Evolutionary conservation across 192 early-diverging fungal genomes (phyloP).

Genomic region (Thamnidium elegans): DNA sequence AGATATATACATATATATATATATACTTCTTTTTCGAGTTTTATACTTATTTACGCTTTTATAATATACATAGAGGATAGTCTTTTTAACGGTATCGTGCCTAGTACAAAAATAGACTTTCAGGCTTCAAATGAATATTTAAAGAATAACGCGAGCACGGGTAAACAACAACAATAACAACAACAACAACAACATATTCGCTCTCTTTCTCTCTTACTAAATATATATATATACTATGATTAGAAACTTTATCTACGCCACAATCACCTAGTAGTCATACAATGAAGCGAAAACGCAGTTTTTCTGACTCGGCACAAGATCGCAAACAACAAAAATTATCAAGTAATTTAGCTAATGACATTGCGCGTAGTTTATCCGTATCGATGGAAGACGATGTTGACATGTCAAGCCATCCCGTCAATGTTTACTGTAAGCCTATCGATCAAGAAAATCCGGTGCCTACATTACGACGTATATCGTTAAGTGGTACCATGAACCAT

Average conservation of each 20-base stretch:
- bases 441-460: slow-evolving; percentile 15
- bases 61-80: slow-evolving; percentile 21
- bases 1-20: not conserved
- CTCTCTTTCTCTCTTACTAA: not conserved
- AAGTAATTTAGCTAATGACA: slow-evolving; percentile 30
- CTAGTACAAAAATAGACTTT: slow-evolving; percentile 9
- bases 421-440: slow-evolving; percentile 1
- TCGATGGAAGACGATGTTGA: not conserved
- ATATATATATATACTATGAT: not conserved
- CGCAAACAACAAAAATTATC: slow-evolving; percentile 34
- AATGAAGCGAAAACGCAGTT: slow-evolving; percentile 32
- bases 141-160: slow-evolving; percentile 12
- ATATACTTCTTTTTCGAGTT: not conserved
- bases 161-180: not conserved
- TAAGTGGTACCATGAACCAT: slow-evolving; percentile 9
- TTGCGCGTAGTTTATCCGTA: slow-evolving; percentile 35
- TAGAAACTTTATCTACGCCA: slow-evolving; percentile 11
- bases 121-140: not conserved
- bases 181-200: not conserved
- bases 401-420: not conserved
- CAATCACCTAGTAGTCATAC: not conserved
- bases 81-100: slow-evolving; percentile 12
- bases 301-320: slow-evolving; percentile 31
- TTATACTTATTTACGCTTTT: not conserved
- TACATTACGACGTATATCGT: slow-evolving; percentile 26